A percentile compares a stretch with the other conserved stretches of the same genome.
These are phyloP conservation scores for Helenozyma rhizophorensis DNA, from an alignment of 805 yeast species.

Conservation along the genomic window DNA sequence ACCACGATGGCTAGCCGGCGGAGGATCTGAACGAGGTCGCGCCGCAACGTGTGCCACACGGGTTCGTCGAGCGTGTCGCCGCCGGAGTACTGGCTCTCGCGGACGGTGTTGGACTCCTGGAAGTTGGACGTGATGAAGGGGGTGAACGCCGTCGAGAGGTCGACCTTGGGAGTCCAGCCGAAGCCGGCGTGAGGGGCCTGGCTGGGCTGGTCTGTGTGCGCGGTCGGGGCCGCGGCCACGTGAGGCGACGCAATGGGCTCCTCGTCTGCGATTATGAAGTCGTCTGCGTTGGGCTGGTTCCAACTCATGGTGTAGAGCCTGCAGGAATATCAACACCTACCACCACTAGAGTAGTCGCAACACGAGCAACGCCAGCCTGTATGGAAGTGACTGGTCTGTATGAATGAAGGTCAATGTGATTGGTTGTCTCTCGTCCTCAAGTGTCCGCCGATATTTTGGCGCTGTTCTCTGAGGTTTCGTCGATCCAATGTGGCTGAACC, in stretches of 20 bases:
- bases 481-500: no score
- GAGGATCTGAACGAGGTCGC: slow-evolving; percentile 35
- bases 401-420: no score
- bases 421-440: no score
- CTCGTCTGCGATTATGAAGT: slow-evolving; percentile 37
- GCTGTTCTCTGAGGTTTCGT: no score
- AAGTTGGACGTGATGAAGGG: slow-evolving; percentile 13
- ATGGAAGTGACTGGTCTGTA: no score
- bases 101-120: slow-evolving; percentile 15
- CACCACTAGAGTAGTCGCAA: no score
- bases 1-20: slow-evolving; percentile 35
- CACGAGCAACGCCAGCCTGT: no score
- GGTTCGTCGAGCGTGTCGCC: slow-evolving; percentile 75
- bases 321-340: no score
- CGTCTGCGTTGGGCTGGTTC: no score
- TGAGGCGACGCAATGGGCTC: slow-evolving; percentile 12
- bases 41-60: slow-evolving; percentile 47
- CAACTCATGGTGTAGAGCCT: background rate
- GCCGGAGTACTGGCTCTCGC: slow-evolving; percentile 55
- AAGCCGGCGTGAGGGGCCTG: slow-evolving; percentile 1
- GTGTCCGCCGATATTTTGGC: no score
- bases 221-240: no score
- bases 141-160: slow-evolving; percentile 14
- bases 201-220: background rate
- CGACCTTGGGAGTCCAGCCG: slow-evolving; percentile 16